Conservation (phyloP, 208 protist species). For the Wallacemonas rigidus region DNA sequence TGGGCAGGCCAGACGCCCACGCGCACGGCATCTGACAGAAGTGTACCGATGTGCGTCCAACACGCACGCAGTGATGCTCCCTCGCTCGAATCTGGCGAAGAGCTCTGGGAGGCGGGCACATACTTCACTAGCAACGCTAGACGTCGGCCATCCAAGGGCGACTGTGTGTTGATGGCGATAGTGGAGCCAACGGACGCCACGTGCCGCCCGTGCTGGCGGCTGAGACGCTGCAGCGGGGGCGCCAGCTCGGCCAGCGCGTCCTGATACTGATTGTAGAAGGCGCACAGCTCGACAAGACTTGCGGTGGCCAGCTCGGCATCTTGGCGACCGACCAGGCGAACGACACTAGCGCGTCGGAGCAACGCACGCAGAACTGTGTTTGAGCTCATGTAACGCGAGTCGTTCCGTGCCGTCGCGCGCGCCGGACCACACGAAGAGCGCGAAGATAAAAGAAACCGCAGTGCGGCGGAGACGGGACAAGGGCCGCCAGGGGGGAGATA, state of each 20-base stretch:
- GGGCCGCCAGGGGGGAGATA: no score
- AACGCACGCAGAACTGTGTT: background rate
- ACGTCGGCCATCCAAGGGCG: background rate
- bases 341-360: background rate
- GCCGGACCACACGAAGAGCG: no score
- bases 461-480: no score
- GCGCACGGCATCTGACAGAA: background rate
- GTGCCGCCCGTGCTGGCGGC: background rate
- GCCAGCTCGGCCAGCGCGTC: conserved; percentile 2
- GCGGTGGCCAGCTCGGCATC: conserved; percentile 39
- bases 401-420: no score
- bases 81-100: background rate
- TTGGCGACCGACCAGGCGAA: conserved; percentile 33
- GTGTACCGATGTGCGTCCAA: background rate
- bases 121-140: conserved; percentile 2
- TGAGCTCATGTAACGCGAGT: background rate
- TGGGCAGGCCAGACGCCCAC: conserved; percentile 11
- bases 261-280: conserved; percentile 32
- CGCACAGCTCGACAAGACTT: conserved; percentile 45
- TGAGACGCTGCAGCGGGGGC: conserved; percentile 9
- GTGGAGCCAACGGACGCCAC: background rate
- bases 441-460: no score
- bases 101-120: background rate
- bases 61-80: background rate
- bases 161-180: background rate